These are phyloP conservation scores for Penicillium sp. DNA, from an alignment of 2,329 filamentous ascomycete species.

Conservation along the genomic window DNA sequence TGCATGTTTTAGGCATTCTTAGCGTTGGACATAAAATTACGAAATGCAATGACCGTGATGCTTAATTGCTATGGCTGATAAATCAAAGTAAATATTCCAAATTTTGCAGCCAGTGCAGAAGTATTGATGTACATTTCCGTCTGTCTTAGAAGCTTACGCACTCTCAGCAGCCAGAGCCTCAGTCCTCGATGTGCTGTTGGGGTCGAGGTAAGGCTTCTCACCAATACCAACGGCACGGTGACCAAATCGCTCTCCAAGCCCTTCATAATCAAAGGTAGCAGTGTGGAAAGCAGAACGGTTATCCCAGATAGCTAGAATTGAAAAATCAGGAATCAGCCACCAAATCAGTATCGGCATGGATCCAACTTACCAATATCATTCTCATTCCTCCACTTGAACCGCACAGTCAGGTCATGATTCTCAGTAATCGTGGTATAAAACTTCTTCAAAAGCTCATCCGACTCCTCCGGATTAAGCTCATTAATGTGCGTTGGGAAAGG, in stretches of 20 bases:
- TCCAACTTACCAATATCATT: conserved; percentile 48
- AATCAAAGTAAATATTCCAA: not conserved
- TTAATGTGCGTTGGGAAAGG: conserved; percentile 45
- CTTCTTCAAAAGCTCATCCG: conserved; percentile 43
- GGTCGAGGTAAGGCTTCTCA: conserved; percentile 36
- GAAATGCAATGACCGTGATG: conserved; percentile 22
- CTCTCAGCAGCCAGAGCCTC: conserved; percentile 14
- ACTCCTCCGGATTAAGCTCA: conserved; percentile 46
- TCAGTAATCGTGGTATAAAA: conserved; percentile 46
- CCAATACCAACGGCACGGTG: conserved; percentile 35
- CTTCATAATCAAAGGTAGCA: conserved; percentile 36
- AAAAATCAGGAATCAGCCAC: not conserved
- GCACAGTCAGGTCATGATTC: conserved; percentile 54
- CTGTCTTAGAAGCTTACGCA: not conserved
- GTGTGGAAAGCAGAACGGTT: conserved; percentile 31
- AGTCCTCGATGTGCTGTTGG: conserved; percentile 24
- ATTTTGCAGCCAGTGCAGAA: not conserved
- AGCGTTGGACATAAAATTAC: conserved; percentile 17
- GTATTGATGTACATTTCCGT: not conserved
- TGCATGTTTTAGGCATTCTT: conserved; percentile 1
- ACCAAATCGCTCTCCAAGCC: conserved; percentile 29
- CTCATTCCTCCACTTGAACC: conserved; percentile 51
- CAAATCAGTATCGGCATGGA: not conserved
- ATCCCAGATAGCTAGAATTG: conserved; percentile 34
- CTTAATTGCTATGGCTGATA: not conserved